Base-by-base conservation (phyloP, 2,329 filamentous ascomycete species). In the Karstenula rhodostoma region DNA sequence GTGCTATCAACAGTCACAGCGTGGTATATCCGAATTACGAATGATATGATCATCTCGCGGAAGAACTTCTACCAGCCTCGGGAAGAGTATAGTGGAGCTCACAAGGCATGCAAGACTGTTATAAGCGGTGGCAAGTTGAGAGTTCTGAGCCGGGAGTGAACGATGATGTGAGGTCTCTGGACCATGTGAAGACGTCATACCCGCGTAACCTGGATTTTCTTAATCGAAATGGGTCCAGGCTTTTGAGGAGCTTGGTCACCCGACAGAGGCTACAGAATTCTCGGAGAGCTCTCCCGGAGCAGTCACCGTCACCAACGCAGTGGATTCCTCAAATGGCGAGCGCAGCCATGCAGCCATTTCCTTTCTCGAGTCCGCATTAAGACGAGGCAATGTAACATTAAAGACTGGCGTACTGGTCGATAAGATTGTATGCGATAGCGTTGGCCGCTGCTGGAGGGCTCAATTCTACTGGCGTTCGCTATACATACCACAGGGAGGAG, bases 1-100 rank as follows among this genome's bases (percentile, higher is more conserved):
- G 65, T 61, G 66, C 65, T 22, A 69, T 67, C 25, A 69, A 69
- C 40, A 66, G 63, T 42, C 67, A 67, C 12, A 69, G 65, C 27
- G 61, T 67, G 22, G 63, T 69, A 2, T 69, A 64, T 29, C 65
- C 65, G 4, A 67, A 64, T 19, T 32, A 56, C 19, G 65, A 69
- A 33, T 69, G 63, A 63, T 65, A 69, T 22, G 63, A 69, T 50
- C 63, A 63, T 42, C 2, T 69, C 0, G 67, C 62, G 9, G 53
- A 58, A 10, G 54, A 58, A 40, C 63, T 69, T 48, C 46, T 69
- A 1, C 44, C 50, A 15, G 55, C 58, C 13, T 19, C 48, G 2
- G 57, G 67, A 4, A 65, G 46, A 54, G 58, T 13, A 15, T 29
- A 37, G 3, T 51, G 48, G 48, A 51, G 29, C 12, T 35, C 29